Conservation (phyloP, 352 stramenopile species). For the Thalassiosira ordinaria region DNA sequence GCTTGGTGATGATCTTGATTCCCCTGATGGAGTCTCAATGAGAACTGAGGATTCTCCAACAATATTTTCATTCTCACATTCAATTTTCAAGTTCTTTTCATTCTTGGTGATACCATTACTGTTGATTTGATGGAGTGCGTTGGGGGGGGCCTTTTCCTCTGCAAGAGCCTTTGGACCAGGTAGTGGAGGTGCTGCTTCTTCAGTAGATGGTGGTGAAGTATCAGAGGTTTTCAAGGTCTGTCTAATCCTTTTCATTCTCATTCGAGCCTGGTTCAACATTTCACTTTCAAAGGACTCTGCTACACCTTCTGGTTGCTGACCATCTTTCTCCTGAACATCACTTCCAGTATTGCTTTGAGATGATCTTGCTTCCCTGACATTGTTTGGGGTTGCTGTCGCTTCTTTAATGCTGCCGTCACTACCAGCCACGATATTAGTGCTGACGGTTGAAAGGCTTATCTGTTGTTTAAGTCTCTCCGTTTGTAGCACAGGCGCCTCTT, state of each 20-base stretch:
- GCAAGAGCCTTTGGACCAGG: too few relatives aligned
- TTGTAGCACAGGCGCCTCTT: too few relatives aligned
- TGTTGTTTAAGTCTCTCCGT: too few relatives aligned
- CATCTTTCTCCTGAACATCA: neutral
- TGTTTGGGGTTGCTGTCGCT: neutral
- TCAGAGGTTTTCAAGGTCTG: constrained; percentile 3
- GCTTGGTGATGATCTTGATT: neutral
- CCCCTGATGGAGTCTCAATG: neutral
- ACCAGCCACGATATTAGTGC: too few relatives aligned
- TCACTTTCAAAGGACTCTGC: neutral
- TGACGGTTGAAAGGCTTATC: too few relatives aligned
- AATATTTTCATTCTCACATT: neutral
- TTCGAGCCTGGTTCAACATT: neutral
- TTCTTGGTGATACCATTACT: neutral
- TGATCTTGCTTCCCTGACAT: too few relatives aligned
- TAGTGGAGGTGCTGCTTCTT: constrained; percentile 14
- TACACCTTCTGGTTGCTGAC: neutral
- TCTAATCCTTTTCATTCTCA: constrained; percentile 6
- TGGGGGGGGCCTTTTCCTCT: too few relatives aligned
- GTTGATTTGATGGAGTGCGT: neutral
- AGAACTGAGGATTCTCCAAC: neutral
- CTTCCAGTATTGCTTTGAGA: too few relatives aligned
- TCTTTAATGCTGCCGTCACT: too few relatives aligned
- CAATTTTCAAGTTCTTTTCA: neutral
- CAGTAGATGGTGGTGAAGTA: constrained; percentile 9